Evolutionary conservation across 208 protist genomes (phyloP).

Genomic region (Lotmaria passim): DNA sequence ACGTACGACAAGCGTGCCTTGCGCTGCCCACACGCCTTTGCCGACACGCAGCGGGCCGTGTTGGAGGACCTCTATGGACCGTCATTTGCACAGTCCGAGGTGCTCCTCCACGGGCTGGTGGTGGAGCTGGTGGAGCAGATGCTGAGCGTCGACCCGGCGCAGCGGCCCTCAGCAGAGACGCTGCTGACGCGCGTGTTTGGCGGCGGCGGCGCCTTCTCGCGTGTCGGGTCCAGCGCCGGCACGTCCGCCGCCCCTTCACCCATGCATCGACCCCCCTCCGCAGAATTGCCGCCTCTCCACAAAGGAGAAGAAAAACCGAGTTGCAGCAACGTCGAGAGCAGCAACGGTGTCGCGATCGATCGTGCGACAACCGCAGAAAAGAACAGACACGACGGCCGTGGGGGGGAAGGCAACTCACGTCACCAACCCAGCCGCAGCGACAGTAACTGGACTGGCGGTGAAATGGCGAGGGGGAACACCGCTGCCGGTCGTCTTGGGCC

Average conservation of each 20-base stretch:
- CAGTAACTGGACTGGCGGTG: not conserved
- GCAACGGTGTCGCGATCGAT: not conserved
- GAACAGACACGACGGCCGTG: not conserved
- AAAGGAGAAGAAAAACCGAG: not conserved
- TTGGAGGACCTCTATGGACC: slow-evolving; percentile 54
- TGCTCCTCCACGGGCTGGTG: slow-evolving; percentile 64
- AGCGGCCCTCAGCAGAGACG: slow-evolving; percentile 58
- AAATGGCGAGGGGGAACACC: not conserved
- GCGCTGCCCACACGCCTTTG: slow-evolving; percentile 51
- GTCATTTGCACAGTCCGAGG: slow-evolving; percentile 53
- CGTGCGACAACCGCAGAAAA: too few species aligned
- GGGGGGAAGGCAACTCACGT: not conserved
- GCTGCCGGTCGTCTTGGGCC: slow-evolving; percentile 17
- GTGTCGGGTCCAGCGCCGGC: slow-evolving; percentile 23
- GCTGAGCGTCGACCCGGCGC: slow-evolving; percentile 54
- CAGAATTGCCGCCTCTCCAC: not conserved
- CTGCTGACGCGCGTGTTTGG: slow-evolving; percentile 64
- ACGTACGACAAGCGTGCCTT: slow-evolving; percentile 66
- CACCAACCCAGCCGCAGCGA: not conserved
- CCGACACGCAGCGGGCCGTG: slow-evolving; percentile 29
- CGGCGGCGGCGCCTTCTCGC: slow-evolving; percentile 19
- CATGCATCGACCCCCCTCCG: slow-evolving; percentile 16
- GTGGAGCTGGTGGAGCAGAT: slow-evolving; percentile 68
- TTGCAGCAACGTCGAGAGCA: not conserved
- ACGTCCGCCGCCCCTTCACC: slow-evolving; percentile 6